Base-by-base conservation (phyloP, 2,329 filamentous ascomycete genomes). In the Beauveria scarabaeidicola region DNA sequence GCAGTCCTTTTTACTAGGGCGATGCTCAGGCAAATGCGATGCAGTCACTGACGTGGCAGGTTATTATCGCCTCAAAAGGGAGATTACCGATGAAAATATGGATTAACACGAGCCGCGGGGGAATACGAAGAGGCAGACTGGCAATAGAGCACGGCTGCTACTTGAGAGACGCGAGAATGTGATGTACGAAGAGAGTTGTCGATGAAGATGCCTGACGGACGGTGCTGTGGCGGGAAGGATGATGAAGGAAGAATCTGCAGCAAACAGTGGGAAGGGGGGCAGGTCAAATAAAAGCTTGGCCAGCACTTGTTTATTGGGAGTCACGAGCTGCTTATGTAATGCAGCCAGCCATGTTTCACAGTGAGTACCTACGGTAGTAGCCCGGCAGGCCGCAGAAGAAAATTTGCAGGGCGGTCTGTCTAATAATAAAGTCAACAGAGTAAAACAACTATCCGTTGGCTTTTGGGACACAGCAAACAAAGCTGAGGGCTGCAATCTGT, bases 101-200 rank as follows among this genome's bases (percentile, higher is more conserved):
- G 15, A 13, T 41, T 52, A 52, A 53, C 40, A 59, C 57, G 57
- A 32, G 57, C 53, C 57, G 50, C 38, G 27, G 19, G 55, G 53
- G 29, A 59, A 53, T 59, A 59, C 57, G 57, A 52, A 32, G 50
- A 46, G 50, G 57, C 50, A 59, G 32, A 53, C 50, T 47, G 57
- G 57, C 50, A n/a, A 15, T 23, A 21, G 5, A 48, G 41, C 25
- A 27, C 40, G 44, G 50, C 32, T 41, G 57, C 57, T 59, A 59
- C 57, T 53, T 47, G 48, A 53, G 17, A 32, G 43, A 48, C 5
- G 47, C 29, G 23, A 41, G 23, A 29, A 40, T n/a, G 21, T 29
- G 57, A 59, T 59, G 50, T 59, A 59, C 56, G 57, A 29, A 29
- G 36, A 36, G 25, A 23, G 19, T 25, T 59, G 55, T 23, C 8